A percentile compares a stretch with the other conserved stretches of the same genome.
Evolutionary conservation across 2,329 filamentous ascomycete genomes (phyloP).

Genomic region (Colletotrichum phormii): DNA sequence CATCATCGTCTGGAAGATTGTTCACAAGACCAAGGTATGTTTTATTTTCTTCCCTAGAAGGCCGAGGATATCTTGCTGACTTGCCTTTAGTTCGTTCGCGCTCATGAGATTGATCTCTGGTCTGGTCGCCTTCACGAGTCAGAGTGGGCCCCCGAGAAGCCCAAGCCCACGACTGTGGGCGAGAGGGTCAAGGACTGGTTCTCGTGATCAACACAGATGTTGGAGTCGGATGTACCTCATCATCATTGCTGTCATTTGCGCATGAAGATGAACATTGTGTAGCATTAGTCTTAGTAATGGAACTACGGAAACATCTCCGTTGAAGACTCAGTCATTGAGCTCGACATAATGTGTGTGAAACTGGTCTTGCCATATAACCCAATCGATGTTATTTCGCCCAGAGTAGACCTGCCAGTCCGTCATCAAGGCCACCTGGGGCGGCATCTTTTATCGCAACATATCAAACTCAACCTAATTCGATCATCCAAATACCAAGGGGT

Average conservation of each 20-base stretch:
- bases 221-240: background rate
- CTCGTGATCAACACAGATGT: background rate
- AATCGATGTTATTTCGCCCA: background rate
- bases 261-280: background rate
- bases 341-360: background rate
- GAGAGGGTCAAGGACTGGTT: slow-evolving; percentile 33
- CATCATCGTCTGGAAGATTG: slow-evolving; percentile 54
- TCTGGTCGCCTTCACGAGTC: slow-evolving; percentile 41
- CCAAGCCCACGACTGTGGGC: slow-evolving; percentile 25
- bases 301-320: background rate
- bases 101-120: slow-evolving; percentile 42
- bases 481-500: background rate
- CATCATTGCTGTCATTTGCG: too few relatives aligned
- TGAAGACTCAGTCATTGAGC: background rate
- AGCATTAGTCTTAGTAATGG: background rate
- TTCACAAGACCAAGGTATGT: slow-evolving; percentile 31
- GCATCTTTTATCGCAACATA: background rate
- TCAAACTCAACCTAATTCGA: background rate
- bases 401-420: background rate
- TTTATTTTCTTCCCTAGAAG: background rate
- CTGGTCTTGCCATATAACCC: background rate
- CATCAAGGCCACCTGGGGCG: background rate
- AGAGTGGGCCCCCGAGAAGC: slow-evolving; percentile 23
- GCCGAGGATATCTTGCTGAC: background rate
- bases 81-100: slow-evolving; percentile 38